Evolutionary conservation across 306 rosid genomes (phyloP), one percentile per base, ranked within the genome.

Genomic region (Inga oerstediana): DNA sequence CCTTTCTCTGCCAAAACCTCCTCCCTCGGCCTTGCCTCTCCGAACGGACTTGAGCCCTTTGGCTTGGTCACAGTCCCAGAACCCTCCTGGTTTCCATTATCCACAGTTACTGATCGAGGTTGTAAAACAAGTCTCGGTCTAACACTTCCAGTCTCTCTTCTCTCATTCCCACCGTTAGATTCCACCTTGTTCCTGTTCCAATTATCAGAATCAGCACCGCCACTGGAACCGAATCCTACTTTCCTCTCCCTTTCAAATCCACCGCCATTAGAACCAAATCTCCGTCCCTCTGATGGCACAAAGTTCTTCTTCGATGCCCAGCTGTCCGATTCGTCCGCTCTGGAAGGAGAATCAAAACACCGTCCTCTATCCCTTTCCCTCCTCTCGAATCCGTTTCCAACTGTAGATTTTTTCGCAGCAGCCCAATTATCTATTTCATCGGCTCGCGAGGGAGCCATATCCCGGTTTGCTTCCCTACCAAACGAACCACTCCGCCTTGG

Each of bases 1-100:
- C 97, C 99, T 56, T 95, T 92, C 92, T 90, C 97, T 0, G 96
- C 98, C 92, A 95, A 87, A 64, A 95, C 99, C 91, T 95, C 92
- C 84, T 95, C 99, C 64, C 98, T 93, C 3, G 99, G 99, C 89
- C 97, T 92, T 0, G 98, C 99, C 44, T 79, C 94, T 6, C 99
- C 99, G 22, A 95, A 95, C 0, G 97, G 99, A 59, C 87, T 93
- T 3, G 91, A 39, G 10, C 92, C 89, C 86, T 88, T 89, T 1
- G 93, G 92, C 89, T 87, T 95, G 3, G 65, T 82, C 24, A 24
- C 84, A 19, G 72, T 56, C 41, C 32, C 93, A 65, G 88, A 65
- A 65, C 69, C 90, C 43, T 89, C 93, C 30, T 72, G 81, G 78
- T 76, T 81, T 49, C 80, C 97, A 49, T 81, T 80, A 76, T 73